phyloP scores from a whole-genome alignment of 2,329 filamentous ascomycete species.

The Talaromyces funiculosus region DNA sequence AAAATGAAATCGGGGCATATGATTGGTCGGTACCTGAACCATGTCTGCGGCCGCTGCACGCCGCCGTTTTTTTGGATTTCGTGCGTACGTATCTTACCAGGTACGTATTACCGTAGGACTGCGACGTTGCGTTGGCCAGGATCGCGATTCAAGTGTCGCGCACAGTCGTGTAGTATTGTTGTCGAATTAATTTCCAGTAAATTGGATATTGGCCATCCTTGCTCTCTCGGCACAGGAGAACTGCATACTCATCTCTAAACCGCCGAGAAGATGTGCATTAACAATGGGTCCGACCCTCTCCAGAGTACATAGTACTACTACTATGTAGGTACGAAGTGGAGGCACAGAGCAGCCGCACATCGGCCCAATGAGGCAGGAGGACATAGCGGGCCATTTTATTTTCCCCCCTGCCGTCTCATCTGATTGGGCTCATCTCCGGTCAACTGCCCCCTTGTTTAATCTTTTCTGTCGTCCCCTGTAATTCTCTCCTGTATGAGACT shows the following conservation, averaged over 20 bases:
- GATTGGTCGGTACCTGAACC: constrained; percentile 9
- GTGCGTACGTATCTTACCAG: background rate
- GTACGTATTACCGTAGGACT: background rate
- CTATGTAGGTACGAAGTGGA: too few relatives aligned
- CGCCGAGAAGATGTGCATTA: background rate
- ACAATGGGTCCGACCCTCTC: too few relatives aligned
- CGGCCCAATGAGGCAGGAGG: background rate
- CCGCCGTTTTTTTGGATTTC: background rate
- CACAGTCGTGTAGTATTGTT: too few relatives aligned
- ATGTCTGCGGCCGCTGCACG: background rate
- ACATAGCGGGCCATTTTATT: background rate
- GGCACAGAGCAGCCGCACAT: background rate
- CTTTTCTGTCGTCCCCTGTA: background rate
- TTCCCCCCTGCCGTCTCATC: background rate
- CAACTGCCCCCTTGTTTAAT: background rate
- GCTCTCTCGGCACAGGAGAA: background rate
- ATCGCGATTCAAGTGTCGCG: too few relatives aligned
- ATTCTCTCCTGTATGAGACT: background rate
- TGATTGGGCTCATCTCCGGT: background rate
- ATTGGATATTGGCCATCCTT: background rate
- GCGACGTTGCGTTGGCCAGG: too few relatives aligned
- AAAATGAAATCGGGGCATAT: background rate
- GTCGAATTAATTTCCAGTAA: background rate
- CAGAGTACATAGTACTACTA: background rate
- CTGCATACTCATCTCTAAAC: background rate